Conservation (phyloP, 2,329 filamentous ascomycete species). For the Penicillium fuscoglaucum region DNA sequence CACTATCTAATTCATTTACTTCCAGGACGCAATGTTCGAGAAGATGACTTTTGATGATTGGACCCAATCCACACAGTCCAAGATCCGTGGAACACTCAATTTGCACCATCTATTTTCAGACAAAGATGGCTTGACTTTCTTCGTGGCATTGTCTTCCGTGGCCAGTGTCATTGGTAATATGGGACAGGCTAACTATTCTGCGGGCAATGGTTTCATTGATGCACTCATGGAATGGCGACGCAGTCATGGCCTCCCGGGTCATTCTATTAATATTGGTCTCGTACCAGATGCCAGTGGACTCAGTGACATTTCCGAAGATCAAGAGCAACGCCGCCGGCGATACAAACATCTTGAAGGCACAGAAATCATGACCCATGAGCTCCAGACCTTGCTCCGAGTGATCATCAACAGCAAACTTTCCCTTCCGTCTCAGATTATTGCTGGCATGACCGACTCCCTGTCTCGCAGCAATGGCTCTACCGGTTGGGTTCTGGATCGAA, state of each 20-base stretch:
- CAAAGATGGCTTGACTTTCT: constrained; percentile 38
- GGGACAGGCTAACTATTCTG: constrained; percentile 60
- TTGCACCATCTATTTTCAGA: constrained; percentile 15
- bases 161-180: constrained; percentile 59
- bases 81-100: constrained; percentile 19
- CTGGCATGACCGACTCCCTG: constrained; percentile 22
- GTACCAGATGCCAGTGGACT: constrained; percentile 27
- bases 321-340: constrained; percentile 20
- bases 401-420: constrained; percentile 20
- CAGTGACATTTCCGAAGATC: constrained; percentile 19
- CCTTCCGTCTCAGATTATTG: constrained; percentile 21
- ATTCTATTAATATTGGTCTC: constrained; percentile 24
- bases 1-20: neutral
- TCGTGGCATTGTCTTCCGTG: constrained; percentile 58
- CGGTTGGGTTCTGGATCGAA: constrained; percentile 22
- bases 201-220: constrained; percentile 47
- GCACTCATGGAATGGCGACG: constrained; percentile 22
- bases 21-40: constrained; percentile 25
- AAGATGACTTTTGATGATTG: constrained; percentile 21
- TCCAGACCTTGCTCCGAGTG: constrained; percentile 20
- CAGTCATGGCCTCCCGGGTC: constrained; percentile 13
- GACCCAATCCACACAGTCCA: constrained; percentile 14
- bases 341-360: constrained; percentile 25
- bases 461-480: constrained; percentile 17
- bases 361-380: constrained; percentile 20